Evolutionary conservation across 23 red algal species (phyloP).

Genomic region (Gracilaria vermiculophylla): DNA sequence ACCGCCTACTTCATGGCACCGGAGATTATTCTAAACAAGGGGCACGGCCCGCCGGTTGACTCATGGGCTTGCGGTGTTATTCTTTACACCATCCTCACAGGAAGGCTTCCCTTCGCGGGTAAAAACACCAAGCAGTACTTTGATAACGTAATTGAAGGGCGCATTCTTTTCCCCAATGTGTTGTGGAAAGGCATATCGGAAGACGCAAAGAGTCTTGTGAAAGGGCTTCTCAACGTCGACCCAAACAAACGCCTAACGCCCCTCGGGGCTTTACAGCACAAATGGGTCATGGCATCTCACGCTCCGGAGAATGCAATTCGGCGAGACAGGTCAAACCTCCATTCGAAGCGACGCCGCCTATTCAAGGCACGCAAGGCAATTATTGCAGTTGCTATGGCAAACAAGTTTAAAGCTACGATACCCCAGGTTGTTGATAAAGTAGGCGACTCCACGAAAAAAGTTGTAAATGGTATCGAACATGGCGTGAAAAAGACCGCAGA

Average conservation of each 20-base stretch:
- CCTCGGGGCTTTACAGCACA: constrained; percentile 66
- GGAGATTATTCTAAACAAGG: constrained; percentile 69
- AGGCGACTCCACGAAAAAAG: constrained; percentile 56
- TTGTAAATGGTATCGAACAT: constrained; percentile 39
- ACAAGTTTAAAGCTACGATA: constrained; percentile 65
- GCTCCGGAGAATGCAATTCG: constrained; percentile 44
- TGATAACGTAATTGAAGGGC: constrained; percentile 25
- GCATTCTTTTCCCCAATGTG: constrained; percentile 36
- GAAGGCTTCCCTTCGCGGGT: constrained; percentile 71
- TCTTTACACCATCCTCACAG: constrained; percentile 68
- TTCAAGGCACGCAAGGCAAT: constrained; percentile 63
- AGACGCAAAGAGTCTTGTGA: constrained; percentile 65
- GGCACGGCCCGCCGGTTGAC: constrained; percentile 63
- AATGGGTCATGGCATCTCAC: constrained; percentile 37
- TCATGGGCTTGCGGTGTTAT: constrained; percentile 74
- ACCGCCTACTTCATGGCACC: constrained; percentile 87
- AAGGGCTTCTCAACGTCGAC: constrained; percentile 59
- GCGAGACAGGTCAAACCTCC: constrained; percentile 66
- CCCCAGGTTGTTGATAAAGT: constrained; percentile 64
- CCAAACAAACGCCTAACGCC: constrained; percentile 71
- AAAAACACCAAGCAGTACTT: constrained; percentile 60
- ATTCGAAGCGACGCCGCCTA: constrained; percentile 52
- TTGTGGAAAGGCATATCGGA: constrained; percentile 64
- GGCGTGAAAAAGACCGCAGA: constrained; percentile 61
- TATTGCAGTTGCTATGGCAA: constrained; percentile 65